A percentile compares a stretch with the other conserved stretches of the same genome.
phyloP scores from a whole-genome alignment of 176 grass and related monocot species.

The Microstegium vimineum region DNA sequence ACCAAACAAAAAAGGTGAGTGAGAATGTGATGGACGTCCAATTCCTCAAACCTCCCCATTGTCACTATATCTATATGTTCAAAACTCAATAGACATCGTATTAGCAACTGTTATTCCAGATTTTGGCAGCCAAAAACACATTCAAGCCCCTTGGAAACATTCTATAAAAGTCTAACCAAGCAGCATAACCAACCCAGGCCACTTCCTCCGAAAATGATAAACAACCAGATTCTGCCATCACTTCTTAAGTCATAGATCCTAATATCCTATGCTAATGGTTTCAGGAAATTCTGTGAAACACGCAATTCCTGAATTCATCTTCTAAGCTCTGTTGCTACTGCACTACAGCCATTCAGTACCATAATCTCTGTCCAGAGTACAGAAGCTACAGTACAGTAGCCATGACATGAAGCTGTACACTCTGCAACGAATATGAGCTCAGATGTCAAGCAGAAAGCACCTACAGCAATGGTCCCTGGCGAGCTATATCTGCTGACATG shows the following conservation, averaged over 20 bases:
- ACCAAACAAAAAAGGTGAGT: background rate
- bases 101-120: background rate
- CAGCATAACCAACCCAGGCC: background rate
- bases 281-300: background rate
- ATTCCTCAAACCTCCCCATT: background rate
- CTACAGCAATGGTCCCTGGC: background rate
- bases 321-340: background rate
- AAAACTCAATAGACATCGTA: background rate
- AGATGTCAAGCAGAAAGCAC: background rate
- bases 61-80: background rate
- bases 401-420: background rate
- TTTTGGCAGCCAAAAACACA: conserved; percentile 10
- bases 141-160: background rate
- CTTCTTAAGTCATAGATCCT: background rate
- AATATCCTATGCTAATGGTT: background rate
- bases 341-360: background rate
- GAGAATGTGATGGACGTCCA: background rate
- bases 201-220: background rate
- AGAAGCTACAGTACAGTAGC: background rate
- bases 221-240: background rate
- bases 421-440: background rate
- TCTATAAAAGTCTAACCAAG: background rate
- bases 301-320: background rate
- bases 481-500: background rate
- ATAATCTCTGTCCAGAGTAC: background rate